phyloP scores from a whole-genome alignment of 139 green algal genomes.

The Micractinium conductrix region DNA sequence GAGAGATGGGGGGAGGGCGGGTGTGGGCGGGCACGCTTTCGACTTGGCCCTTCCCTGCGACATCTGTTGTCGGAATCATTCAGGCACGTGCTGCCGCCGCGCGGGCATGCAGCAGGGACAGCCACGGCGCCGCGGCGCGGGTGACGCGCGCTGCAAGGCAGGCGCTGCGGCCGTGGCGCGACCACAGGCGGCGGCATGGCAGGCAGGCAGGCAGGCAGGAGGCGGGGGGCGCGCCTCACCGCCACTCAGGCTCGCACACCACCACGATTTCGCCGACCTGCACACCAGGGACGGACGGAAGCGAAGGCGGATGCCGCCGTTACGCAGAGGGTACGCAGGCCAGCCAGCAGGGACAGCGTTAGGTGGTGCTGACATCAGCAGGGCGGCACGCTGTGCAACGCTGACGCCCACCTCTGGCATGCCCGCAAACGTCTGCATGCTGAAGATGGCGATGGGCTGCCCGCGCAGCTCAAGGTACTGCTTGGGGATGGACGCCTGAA shows the following conservation, averaged over 20 bases:
- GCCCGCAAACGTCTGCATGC: constrained; percentile 80
- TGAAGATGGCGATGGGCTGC: constrained; percentile 87
- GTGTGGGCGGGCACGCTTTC: not conserved
- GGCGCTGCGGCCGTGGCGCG: no score
- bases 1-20: not conserved
- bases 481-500: constrained; percentile 91
- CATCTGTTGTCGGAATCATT: no score
- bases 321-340: no score
- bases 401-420: constrained; percentile 64
- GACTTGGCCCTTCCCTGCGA: no score
- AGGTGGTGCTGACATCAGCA: not conserved
- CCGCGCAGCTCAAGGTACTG: constrained; percentile 94
- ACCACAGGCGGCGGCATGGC: no score
- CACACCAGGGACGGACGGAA: no score
- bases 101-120: no score
- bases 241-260: constrained; percentile 90
- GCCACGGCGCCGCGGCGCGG: no score
- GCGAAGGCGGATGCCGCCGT: no score
- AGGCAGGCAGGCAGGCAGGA: no score
- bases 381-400: not conserved
- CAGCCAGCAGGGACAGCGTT: not conserved
- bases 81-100: no score
- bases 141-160: no score
- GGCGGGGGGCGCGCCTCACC: constrained; percentile 15
- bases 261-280: constrained; percentile 93